Evolutionary conservation across 2,329 filamentous ascomycete species (phyloP).

Genomic region (Neofusicoccum sp.): DNA sequence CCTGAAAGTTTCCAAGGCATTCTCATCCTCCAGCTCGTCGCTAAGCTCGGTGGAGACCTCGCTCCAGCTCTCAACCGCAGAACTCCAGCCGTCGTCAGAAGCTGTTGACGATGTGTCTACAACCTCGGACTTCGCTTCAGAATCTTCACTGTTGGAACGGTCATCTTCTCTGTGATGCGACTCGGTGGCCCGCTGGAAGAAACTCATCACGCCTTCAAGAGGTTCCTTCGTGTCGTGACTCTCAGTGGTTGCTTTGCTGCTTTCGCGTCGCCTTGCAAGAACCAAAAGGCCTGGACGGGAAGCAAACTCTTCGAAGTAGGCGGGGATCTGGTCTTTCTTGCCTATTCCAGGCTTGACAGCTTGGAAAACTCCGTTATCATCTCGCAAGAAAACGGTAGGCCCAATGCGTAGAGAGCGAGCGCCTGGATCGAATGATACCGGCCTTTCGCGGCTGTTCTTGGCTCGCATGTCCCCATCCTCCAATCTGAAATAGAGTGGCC

Average conservation of each 20-base stretch:
- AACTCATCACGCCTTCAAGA: neutral
- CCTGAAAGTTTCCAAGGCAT: neutral
- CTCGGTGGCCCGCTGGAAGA: neutral
- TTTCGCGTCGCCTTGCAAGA: neutral
- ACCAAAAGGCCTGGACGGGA: neutral
- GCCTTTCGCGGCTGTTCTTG: neutral
- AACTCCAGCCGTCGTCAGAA: neutral
- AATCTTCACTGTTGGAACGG: neutral
- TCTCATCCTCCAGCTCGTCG: neutral
- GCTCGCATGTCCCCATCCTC: neutral
- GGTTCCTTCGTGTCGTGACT: neutral
- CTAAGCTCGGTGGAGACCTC: neutral
- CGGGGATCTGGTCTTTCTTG: neutral
- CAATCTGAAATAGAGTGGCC: neutral
- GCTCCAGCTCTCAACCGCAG: conserved; percentile 1
- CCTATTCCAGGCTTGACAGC: neutral
- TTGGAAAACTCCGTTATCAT: neutral
- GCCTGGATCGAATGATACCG: neutral
- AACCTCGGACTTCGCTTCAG: too few species aligned
- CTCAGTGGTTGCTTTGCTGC: neutral
- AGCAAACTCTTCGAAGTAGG: neutral
- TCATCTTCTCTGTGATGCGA: neutral
- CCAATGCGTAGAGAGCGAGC: neutral
- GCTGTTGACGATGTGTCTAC: neutral
- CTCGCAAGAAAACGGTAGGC: neutral